Evolutionary conservation across 192 early-diverging fungal species (phyloP).

Genomic region (Haplosporangium gracile): DNA sequence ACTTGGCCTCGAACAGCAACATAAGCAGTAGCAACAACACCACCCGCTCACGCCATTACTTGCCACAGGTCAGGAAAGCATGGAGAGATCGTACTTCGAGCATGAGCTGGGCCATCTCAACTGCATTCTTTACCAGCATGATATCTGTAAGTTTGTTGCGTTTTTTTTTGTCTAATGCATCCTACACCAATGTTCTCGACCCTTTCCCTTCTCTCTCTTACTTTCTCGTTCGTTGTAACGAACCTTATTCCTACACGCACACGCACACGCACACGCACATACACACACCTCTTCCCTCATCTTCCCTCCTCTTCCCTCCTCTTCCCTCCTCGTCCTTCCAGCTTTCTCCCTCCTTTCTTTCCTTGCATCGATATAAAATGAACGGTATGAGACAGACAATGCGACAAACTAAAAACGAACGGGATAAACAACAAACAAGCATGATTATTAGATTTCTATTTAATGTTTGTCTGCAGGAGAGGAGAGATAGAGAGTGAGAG

Average conservation of each 20-base stretch:
- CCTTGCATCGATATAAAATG: background rate
- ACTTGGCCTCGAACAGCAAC: background rate
- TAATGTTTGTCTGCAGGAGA: background rate
- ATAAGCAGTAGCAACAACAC: background rate
- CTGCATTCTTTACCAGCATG: slow-evolving; percentile 34
- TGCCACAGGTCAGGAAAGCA: slow-evolving; percentile 35
- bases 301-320: background rate
- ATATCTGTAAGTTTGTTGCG: slow-evolving; percentile 27
- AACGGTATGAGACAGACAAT: background rate
- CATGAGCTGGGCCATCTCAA: slow-evolving; percentile 40
- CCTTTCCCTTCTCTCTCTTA: no score
- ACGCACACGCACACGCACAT: no score
- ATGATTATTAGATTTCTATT: background rate
- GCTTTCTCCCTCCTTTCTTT: background rate
- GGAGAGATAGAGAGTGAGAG: background rate
- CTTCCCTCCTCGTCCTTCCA: no score
- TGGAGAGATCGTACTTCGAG: slow-evolving; percentile 32
- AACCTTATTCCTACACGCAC: background rate
- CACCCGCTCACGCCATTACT: slow-evolving; percentile 7
- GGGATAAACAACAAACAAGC: slow-evolving; percentile 4
- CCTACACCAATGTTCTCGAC: background rate
- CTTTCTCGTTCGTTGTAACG: background rate
- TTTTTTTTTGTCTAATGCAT: background rate
- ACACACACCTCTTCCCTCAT: no score
- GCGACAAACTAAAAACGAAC: background rate